phyloP scores from a whole-genome alignment of 805 yeast species.

The Monosporozyma solicola region DNA sequence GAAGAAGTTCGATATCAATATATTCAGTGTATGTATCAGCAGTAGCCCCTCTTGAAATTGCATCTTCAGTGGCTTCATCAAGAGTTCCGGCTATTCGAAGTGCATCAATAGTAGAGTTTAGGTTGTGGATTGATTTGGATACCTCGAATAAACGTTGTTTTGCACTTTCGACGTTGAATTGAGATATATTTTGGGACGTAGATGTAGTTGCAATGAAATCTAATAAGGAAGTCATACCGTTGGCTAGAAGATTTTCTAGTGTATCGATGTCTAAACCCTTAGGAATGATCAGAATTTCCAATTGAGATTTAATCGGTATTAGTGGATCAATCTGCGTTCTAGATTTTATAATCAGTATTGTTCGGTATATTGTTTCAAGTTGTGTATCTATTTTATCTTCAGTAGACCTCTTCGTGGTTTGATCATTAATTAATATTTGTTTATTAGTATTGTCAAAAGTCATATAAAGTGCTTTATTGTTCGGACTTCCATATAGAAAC shows the following conservation, averaged over 20 bases:
- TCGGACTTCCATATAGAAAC: not conserved
- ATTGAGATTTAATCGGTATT: conserved; percentile 15
- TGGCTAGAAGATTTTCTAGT: conserved; percentile 48
- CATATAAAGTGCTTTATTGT: not conserved
- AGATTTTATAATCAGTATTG: not conserved
- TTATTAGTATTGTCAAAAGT: not conserved
- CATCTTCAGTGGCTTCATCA: conserved; percentile 42
- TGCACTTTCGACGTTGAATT: conserved; percentile 32
- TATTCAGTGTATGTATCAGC: conserved; percentile 17
- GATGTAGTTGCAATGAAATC: conserved; percentile 33
- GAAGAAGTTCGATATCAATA: conserved; percentile 32
- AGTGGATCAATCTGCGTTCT: not conserved
- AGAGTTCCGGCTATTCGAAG: conserved; percentile 51
- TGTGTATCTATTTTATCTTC: not conserved
- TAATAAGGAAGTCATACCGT: conserved; percentile 64
- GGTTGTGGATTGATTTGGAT: conserved; percentile 53
- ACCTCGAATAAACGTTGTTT: conserved; percentile 62
- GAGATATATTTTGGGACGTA: conserved; percentile 18
- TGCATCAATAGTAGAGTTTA: conserved; percentile 56
- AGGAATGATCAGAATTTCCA: conserved; percentile 32
- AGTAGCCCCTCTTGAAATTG: conserved; percentile 31
- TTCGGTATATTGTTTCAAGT: not conserved
- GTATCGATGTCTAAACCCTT: conserved; percentile 34
- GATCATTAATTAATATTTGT: not conserved
- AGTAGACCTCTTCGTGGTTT: not conserved